A percentile compares a stretch with the other conserved stretches of the same genome.
These are phyloP conservation scores for Plenodomus lindquistii DNA, from an alignment of 2,329 filamentous ascomycete genomes.

Conservation along the genomic window DNA sequence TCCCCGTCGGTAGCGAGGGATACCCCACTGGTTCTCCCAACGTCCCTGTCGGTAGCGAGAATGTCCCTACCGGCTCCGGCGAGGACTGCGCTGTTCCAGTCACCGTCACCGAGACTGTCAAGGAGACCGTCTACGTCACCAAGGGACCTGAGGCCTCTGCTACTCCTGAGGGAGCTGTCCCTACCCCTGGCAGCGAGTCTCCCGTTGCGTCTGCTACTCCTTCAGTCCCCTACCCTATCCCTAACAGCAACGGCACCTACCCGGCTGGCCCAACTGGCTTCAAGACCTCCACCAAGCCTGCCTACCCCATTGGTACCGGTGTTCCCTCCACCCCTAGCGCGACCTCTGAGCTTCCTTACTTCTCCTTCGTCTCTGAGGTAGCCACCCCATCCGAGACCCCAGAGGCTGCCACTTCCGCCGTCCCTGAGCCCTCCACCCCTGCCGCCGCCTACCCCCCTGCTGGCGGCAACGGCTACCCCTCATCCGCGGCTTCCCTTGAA, in stretches of 20 bases:
- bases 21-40: not conserved
- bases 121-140: conserved; percentile 46
- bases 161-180: conserved; percentile 5
- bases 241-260: conserved; percentile 33
- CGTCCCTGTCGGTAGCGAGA: conserved; percentile 7
- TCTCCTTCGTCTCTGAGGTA: conserved; percentile 30
- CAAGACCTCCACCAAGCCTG: conserved; percentile 36
- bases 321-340: conserved; percentile 18
- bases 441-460: conserved; percentile 19
- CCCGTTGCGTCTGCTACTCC: conserved; percentile 13
- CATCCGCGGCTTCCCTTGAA: conserved; percentile 9
- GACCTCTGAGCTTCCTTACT: conserved; percentile 24
- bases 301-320: conserved; percentile 22
- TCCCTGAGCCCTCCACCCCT: conserved; percentile 9
- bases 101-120: conserved; percentile 43
- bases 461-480: conserved; percentile 10
- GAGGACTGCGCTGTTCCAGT: conserved; percentile 38
- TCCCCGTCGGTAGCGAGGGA: not conserved
- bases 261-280: conserved; percentile 35
- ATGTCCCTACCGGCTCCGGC: conserved; percentile 8
- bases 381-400: conserved; percentile 13
- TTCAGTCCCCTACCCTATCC: conserved; percentile 28
- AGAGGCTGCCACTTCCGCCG: conserved; percentile 18
- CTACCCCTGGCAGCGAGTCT: conserved; percentile 7
- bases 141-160: conserved; percentile 18